Base-by-base conservation (phyloP, 1,284 basidiomycete genomes). In the Coniferiporia weirii region DNA sequence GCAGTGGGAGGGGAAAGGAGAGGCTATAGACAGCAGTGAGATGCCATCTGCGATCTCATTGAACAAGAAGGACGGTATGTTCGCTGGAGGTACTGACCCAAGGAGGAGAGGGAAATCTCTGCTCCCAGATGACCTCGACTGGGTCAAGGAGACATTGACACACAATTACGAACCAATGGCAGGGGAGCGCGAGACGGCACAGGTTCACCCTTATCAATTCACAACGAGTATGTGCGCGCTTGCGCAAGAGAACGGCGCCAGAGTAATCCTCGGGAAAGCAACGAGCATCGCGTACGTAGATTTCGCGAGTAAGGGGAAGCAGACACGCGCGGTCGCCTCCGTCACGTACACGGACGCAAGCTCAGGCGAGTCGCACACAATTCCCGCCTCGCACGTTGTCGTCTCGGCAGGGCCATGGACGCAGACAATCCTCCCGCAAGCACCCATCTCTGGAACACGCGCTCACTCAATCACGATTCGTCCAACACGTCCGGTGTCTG, bases 351-450 rank as follows among this genome's bases (percentile, higher is more conserved):
- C 65, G 7, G 73, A 78, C 47, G 66, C 71, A 19, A 72, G 71
- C 35, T 65, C 56, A 0, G 67, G 65, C 17, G 53, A 69, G 38
- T 67, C 69, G 20, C 48, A 62, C 48, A 73, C 68, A 10, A 67
- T 86, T 32, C 67, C 74, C 2, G 85, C 87, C 27, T 84, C 84
- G 3, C 76, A 84, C 60, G 78, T 95, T 54, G 76, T 96, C 36
- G 71, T 97, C 56, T 81, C 87, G 34, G 89, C 90, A 10, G 94
- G 94, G 12, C 91, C 92, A 1, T 98, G 95, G 95, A 92, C 93
- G 0, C 81, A 91, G 9, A 69, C 66, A 7, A 68, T 89, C 60
- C 61, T 75, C 36, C 72, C 77, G 10, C 64, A 72, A 6, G 75
- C 88, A 34, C 85, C 85, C 13, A 79, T 89, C 62, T 67, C 72